Evolutionary conservation across 2,329 filamentous ascomycete species (phyloP), one percentile per base, ranked within the genome.

Genomic region (Colletotrichum australisinense): DNA sequence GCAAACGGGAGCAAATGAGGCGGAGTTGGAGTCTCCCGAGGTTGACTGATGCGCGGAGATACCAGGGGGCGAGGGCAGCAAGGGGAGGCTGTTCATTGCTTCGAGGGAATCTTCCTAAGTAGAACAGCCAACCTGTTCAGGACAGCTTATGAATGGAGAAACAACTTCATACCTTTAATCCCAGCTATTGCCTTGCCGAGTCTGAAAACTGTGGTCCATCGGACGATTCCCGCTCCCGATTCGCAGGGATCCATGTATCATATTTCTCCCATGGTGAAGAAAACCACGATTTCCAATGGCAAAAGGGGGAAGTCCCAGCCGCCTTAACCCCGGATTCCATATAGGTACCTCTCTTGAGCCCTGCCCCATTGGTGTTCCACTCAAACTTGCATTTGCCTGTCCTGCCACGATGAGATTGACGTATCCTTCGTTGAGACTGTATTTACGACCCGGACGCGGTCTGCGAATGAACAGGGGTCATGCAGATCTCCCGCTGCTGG

Each of bases 401-500:
- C 42, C 19, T 49, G 16, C 42, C 19, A 49, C 42, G 19, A 11
- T 9, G 16, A 49, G 19, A 49, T 3, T 19, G 9, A 8, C 42
- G 19, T 8, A 49, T 49, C 19, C 42, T 49, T 22, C 19, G 42
- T 49, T 19, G 7, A 49, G 42, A 49, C 19, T 22, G 38, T 5
- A 35, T 42, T 42, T 19, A 42, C 16, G 38, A 42, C 38, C 42
- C 19, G 42, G 42, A 19, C 7, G 42, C 7, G 42, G 42, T 49
- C 42, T 19, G 42, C 19, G 19, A 19, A n/a, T 49, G 19, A 22
- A 8, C 42, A 49, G 42, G 42, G 42, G 42, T 49, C 42, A 49
- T 11, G 42, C 42, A 49, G 42, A 49, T 49, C 42, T 49, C 42
- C 42, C 42, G 87, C 63, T 76, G 24, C n/a, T 16, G 24, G 38